phyloP scores from a whole-genome alignment of 139 green algal species.

The Trebouxia sp. region DNA sequence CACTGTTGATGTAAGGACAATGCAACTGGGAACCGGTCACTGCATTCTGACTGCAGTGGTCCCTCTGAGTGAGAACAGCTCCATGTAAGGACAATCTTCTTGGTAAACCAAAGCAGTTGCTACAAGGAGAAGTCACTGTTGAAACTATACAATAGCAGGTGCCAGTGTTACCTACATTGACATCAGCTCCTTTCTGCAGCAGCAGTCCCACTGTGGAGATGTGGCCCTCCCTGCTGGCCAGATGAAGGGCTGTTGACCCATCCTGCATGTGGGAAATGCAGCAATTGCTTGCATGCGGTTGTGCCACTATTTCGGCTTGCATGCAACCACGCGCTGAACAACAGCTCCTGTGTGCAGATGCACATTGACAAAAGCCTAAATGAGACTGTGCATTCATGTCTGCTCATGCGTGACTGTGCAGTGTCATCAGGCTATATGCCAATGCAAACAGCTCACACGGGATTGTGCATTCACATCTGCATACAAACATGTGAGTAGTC shows the following conservation, averaged over 20 bases:
- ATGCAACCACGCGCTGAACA: neutral
- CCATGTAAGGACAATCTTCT: too few species aligned
- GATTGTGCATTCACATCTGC: neutral
- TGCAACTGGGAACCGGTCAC: too few species aligned
- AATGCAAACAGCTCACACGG: neutral
- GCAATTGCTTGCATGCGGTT: neutral
- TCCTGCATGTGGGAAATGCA: constrained; percentile 1
- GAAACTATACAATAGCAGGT: too few species aligned
- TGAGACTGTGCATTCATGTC: neutral
- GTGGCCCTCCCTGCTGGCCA: constrained; percentile 11
- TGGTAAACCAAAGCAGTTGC: too few species aligned
- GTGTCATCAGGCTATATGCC: neutral
- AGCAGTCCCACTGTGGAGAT: neutral
- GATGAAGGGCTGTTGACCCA: constrained; percentile 15
- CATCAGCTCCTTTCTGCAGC: neutral
- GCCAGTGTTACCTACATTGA: neutral
- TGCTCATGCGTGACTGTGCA: neutral
- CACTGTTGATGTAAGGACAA: too few species aligned
- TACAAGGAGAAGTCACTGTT: too few species aligned
- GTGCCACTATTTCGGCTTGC: neutral
- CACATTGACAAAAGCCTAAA: too few species aligned
- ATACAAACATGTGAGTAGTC: neutral
- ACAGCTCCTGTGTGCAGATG: too few species aligned
- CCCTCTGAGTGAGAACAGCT: too few species aligned
- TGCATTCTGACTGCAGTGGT: too few species aligned